Conservation (phyloP, 768 basidiomycete species). For the Termitomyces sp. region DNA sequence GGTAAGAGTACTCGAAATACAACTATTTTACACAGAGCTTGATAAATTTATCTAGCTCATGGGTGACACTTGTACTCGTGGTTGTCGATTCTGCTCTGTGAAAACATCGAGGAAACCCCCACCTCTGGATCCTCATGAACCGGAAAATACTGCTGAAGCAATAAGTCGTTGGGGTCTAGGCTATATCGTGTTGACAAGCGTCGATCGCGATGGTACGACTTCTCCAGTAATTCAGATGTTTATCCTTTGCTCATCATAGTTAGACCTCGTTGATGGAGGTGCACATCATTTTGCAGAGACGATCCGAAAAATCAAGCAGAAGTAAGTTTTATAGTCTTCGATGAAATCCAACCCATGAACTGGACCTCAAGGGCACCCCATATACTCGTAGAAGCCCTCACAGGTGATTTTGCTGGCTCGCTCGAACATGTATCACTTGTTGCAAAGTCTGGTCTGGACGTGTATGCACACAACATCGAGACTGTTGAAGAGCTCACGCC, state of each 20-base stretch:
- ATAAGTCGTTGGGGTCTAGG: conserved; percentile 97
- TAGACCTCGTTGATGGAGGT: conserved; percentile 91
- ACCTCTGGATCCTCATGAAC: conserved; percentile 93
- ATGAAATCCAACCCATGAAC: background rate
- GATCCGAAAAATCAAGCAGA: conserved; percentile 91
- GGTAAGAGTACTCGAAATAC: conserved; percentile 40
- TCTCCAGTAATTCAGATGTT: background rate
- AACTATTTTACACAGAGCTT: background rate
- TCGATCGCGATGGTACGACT: conserved; percentile 87
- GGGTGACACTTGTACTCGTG: conserved; percentile 98
- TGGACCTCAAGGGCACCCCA: conserved; percentile 67
- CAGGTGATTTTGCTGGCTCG: conserved; percentile 87
- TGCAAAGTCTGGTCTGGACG: conserved; percentile 91
- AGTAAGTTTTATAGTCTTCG: conserved; percentile 39
- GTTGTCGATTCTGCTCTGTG: conserved; percentile 95
- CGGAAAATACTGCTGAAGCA: conserved; percentile 97
- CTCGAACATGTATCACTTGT: conserved; percentile 72
- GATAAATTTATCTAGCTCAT: conserved; percentile 60
- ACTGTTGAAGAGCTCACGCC: conserved; percentile 94
- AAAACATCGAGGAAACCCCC: conserved; percentile 88
- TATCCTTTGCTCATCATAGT: background rate
- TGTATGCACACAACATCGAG: conserved; percentile 97
- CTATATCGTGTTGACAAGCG: conserved; percentile 95
- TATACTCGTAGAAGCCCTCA: conserved; percentile 94
- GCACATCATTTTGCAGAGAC: conserved; percentile 94